These are phyloP conservation scores for Colletotrichum cordylinicola DNA, from an alignment of 2,329 filamentous ascomycete species.

Conservation along the genomic window DNA sequence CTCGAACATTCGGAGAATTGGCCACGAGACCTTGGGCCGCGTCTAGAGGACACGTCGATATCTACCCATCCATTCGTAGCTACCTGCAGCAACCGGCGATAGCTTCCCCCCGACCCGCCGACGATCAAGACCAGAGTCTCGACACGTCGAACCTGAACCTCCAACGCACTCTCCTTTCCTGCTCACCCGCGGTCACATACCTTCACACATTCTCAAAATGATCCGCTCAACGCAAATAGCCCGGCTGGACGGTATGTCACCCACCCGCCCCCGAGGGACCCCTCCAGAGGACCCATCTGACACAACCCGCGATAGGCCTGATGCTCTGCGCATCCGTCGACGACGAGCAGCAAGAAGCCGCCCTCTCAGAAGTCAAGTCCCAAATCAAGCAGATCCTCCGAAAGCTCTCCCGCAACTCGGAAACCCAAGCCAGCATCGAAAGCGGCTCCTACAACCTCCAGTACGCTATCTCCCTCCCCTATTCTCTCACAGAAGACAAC, in stretches of 20 bases:
- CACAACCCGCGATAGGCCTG: slow-evolving; percentile 66
- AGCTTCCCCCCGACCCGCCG: neutral
- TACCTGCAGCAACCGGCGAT: neutral
- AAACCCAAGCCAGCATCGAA: slow-evolving; percentile 91
- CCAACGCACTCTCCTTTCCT: neutral
- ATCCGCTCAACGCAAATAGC: slow-evolving; percentile 94
- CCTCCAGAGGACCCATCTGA: slow-evolving; percentile 7
- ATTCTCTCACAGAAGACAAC: neutral
- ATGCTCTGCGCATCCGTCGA: slow-evolving; percentile 96
- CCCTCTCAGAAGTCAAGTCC: slow-evolving; percentile 85
- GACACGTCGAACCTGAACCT: neutral
- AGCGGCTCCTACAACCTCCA: slow-evolving; percentile 83
- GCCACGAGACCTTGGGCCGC: neutral
- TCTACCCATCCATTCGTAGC: neutral
- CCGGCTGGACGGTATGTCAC: slow-evolving; percentile 78
- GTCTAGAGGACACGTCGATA: slow-evolving; percentile 14
- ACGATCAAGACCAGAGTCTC: neutral
- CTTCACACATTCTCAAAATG: slow-evolving; percentile 54
- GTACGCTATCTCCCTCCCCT: slow-evolving; percentile 53
- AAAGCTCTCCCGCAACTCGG: slow-evolving; percentile 85
- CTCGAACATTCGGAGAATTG: neutral
- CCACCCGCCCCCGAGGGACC: neutral
- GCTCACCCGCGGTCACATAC: neutral
- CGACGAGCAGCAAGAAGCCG: slow-evolving; percentile 79
- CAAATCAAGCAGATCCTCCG: slow-evolving; percentile 92